These are phyloP conservation scores for Coleophoma cylindrospora DNA, from an alignment of 2,329 filamentous ascomycete species.

Conservation along the genomic window DNA sequence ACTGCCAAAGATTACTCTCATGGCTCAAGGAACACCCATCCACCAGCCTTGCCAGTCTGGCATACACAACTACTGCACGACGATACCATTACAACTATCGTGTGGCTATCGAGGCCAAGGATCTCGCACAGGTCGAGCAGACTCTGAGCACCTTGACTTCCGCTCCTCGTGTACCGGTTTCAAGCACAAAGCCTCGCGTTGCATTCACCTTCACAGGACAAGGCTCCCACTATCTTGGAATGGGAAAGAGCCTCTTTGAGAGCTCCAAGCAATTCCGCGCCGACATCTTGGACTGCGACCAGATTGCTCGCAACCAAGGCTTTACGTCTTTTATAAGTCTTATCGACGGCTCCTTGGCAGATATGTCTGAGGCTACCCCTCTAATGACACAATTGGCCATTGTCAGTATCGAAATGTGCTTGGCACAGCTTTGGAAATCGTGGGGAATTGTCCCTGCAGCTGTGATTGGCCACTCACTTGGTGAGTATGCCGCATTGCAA, in stretches of 20 bases:
- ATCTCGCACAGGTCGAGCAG: background rate
- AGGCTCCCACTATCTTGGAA: conserved; percentile 33
- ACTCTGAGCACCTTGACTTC: background rate
- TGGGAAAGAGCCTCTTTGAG: conserved; percentile 18
- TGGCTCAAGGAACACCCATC: conserved; percentile 18
- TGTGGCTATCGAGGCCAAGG: conserved; percentile 29
- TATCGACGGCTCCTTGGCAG: conserved; percentile 32
- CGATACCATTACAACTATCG: conserved; percentile 7
- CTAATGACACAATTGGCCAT: conserved; percentile 49
- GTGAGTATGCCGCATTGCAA: conserved; percentile 70
- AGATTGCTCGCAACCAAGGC: conserved; percentile 14
- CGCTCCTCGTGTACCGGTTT: background rate
- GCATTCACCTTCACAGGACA: conserved; percentile 36
- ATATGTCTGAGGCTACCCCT: conserved; percentile 37
- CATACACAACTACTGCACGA: conserved; percentile 23
- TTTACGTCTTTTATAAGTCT: conserved; percentile 28
- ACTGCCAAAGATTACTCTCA: conserved; percentile 16
- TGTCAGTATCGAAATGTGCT: conserved; percentile 49
- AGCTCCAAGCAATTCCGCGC: conserved; percentile 30
- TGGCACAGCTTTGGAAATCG: conserved; percentile 49
- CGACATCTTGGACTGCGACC: conserved; percentile 18
- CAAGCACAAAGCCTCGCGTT: conserved; percentile 16
- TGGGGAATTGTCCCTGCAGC: conserved; percentile 50
- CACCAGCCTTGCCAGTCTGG: conserved; percentile 18
- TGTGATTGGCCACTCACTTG: conserved; percentile 59